Percentiles rank a stretch among this genome's conserved stretches.
Evolutionary conservation across 108 stramenopile genomes (phyloP).

Genomic region (Schizochytrium sp.): DNA sequence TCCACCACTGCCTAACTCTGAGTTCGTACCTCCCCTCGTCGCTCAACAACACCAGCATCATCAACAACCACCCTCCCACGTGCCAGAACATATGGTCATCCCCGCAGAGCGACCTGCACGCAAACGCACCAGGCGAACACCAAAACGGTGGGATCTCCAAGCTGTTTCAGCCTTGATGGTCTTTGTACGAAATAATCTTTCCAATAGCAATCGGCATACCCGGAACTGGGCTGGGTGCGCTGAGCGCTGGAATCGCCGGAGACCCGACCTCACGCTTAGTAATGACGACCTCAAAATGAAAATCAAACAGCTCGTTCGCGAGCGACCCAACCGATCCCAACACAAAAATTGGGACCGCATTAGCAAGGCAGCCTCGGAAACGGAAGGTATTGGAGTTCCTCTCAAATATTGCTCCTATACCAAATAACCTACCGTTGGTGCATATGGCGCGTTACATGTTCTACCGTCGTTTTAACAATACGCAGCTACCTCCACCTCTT

Average conservation of each 20-base stretch:
- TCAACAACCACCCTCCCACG: too few species aligned
- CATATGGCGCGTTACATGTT: slow-evolving; percentile 16
- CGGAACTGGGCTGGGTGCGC: slow-evolving; percentile 29
- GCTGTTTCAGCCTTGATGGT: neutral
- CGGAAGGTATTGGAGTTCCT: neutral
- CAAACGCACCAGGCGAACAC: neutral
- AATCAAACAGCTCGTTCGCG: neutral
- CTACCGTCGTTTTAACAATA: neutral
- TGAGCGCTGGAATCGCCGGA: neutral
- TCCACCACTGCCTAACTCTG: too few species aligned
- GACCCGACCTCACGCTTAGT: neutral
- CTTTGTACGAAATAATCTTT: neutral
- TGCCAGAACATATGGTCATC: too few species aligned
- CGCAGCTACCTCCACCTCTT: neutral
- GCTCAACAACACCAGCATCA: too few species aligned
- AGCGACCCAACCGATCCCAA: slow-evolving; percentile 28
- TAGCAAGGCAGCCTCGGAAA: slow-evolving; percentile 8
- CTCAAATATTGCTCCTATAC: neutral
- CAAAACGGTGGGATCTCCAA: neutral
- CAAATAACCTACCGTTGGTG: neutral
- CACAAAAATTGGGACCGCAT: slow-evolving; percentile 25
- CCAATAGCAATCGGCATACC: slow-evolving; percentile 38
- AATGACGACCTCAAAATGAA: slow-evolving; percentile 60
- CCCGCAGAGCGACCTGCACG: too few species aligned
- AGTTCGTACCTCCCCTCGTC: too few species aligned